Evolutionary conservation across 2,329 filamentous ascomycete species (phyloP), one percentile per base, ranked within the genome.

Genomic region (Epichloe festucae): DNA sequence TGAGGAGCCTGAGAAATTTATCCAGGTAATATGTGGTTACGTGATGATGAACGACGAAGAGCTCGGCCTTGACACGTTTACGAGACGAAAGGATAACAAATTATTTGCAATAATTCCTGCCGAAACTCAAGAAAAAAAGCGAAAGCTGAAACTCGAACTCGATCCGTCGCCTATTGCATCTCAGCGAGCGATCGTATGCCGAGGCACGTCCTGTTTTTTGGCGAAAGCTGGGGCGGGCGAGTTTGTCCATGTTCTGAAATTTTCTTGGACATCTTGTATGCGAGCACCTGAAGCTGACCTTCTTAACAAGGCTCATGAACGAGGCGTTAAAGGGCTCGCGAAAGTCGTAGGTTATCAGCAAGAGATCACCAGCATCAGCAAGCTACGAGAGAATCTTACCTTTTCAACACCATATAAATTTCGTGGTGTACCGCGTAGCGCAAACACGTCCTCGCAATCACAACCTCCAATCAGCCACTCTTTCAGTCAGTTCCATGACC

Each of bases 31-130:
- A 2, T 17, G 11, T 5, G n/a, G 12, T 3, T 57, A 58, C 39
- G 5, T 17, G 1, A 52, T n/a, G 8, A 55, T 60, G 55, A 52
- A 15, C 11, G 46, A 56, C 3, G 12, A 15, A 12, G 48, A 51
- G 7, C 41, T 56, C 2, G 56, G 57, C 15, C 40, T 54, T 5
- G 53, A 58, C 27, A 46, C 53, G 0, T 8, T 55, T 5, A 34
- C 51, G 8, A 45, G 45, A 3, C 3, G 1, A 12, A 47, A 53
- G n/a, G 23, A 51, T 2, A 41, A 15, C 5, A 44, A 46, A n/a
- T 12, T 27, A 19, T 54, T 50, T 41, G n/a, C 12, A 15, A 19
- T 15, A n/a, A 39, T 45, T 36, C 41, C 23, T 36, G 27, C 44
- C 1, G 31, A 50, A 27, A 17, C 41, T 5, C 27, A 4, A 27